Conservation (phyloP, 495 filamentous ascomycete species). For the Podospora didyma region DNA sequence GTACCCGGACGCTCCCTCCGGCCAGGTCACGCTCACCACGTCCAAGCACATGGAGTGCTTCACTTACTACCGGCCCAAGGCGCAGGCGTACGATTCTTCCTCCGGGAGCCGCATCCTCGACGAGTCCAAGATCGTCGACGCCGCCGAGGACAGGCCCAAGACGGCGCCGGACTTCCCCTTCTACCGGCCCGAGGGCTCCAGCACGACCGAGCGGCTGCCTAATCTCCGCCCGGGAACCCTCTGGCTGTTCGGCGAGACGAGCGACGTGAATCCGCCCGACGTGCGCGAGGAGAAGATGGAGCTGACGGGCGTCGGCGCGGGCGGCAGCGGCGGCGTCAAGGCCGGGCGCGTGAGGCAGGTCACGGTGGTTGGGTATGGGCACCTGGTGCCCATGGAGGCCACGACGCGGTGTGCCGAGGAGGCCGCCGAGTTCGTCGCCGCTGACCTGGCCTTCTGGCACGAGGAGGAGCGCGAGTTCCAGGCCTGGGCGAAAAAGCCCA, state of each 20-base stretch:
- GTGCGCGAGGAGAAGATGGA: slow-evolving; percentile 53
- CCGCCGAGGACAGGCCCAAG: background rate
- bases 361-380: slow-evolving; percentile 63
- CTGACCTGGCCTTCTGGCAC: slow-evolving; percentile 61
- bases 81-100: slow-evolving; percentile 27
- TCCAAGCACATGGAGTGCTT: slow-evolving; percentile 60
- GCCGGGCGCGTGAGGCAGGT: slow-evolving; percentile 69
- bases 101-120: slow-evolving; percentile 15
- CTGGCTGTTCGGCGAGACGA: slow-evolving; percentile 72
- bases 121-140: slow-evolving; percentile 14
- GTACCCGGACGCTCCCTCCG: slow-evolving; percentile 40
- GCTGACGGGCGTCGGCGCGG: slow-evolving; percentile 58
- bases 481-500: slow-evolving; percentile 43
- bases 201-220: slow-evolving; percentile 61
- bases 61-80: slow-evolving; percentile 45
- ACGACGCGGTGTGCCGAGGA: slow-evolving; percentile 61
- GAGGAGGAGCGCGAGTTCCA: slow-evolving; percentile 58
- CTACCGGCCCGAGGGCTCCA: slow-evolving; percentile 68
- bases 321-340: slow-evolving; percentile 62
- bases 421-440: slow-evolving; percentile 57
- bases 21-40: slow-evolving; percentile 53
- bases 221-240: slow-evolving; percentile 72
- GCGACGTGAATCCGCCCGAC: slow-evolving; percentile 55
- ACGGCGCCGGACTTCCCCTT: slow-evolving; percentile 48
- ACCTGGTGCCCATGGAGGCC: slow-evolving; percentile 81